Conservation (phyloP, 2,329 filamentous ascomycete genomes). For the Monosporascus sp. region DNA sequence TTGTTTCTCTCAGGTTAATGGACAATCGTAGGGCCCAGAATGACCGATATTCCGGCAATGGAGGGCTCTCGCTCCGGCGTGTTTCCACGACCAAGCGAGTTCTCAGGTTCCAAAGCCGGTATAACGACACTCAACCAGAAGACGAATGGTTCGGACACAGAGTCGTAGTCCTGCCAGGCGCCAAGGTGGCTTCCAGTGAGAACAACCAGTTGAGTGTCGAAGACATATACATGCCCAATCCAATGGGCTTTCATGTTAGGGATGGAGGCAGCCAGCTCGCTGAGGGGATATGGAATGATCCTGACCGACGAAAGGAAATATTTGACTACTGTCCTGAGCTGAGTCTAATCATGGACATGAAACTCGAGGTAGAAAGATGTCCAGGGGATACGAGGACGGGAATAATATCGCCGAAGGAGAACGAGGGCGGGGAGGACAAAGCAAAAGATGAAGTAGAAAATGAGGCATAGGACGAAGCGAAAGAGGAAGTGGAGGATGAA, state of each 20-base stretch:
- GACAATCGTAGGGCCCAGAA: slow-evolving; percentile 25
- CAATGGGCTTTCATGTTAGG: slow-evolving; percentile 51
- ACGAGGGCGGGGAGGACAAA: too few species aligned
- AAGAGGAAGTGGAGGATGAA: too few species aligned
- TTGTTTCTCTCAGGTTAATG: background rate
- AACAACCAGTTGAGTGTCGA: slow-evolving; percentile 44
- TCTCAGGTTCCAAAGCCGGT: slow-evolving; percentile 43
- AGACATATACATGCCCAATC: slow-evolving; percentile 41
- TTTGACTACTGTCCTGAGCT: slow-evolving; percentile 54
- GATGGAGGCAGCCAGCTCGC: slow-evolving; percentile 36
- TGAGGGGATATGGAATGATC: slow-evolving; percentile 42
- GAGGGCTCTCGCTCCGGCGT: slow-evolving; percentile 48
- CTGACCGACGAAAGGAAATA: slow-evolving; percentile 37
- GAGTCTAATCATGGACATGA: slow-evolving; percentile 52
- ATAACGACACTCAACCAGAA: slow-evolving; percentile 45
- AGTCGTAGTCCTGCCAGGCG: slow-evolving; percentile 41
- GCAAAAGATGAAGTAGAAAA: too few species aligned
- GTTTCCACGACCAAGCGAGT: slow-evolving; percentile 45
- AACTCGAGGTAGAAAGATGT: slow-evolving; percentile 45
- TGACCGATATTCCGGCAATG: slow-evolving; percentile 47
- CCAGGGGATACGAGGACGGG: slow-evolving; percentile 25
- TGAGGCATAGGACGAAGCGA: too few species aligned
- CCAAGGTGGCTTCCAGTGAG: slow-evolving; percentile 36
- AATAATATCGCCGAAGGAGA: background rate
- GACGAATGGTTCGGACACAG: slow-evolving; percentile 51